phyloP scores from a whole-genome alignment of 2,329 filamentous ascomycete species.

The Colletotrichum sp. region DNA sequence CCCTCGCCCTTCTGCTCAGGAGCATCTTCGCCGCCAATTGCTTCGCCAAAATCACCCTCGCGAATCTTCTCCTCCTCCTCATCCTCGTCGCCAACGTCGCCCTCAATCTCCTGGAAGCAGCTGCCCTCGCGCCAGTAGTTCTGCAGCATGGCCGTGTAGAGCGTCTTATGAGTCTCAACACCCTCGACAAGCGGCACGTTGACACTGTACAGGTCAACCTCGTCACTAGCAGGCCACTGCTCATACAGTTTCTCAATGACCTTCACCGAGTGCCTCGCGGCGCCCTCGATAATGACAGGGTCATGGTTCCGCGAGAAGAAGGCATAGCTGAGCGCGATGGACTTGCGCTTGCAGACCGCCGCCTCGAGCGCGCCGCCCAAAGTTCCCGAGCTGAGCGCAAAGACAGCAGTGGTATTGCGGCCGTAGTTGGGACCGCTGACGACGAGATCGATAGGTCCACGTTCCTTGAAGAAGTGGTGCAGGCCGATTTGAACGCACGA shows the following conservation, averaged over 20 bases:
- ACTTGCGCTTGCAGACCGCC: conserved; percentile 69
- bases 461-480: conserved; percentile 77
- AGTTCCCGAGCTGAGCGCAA: conserved; percentile 79
- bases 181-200: conserved; percentile 87
- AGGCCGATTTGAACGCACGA: conserved; percentile 83
- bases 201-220: conserved; percentile 85
- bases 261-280: conserved; percentile 74
- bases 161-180: conserved; percentile 71
- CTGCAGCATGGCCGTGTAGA: conserved; percentile 88
- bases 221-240: conserved; percentile 71
- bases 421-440: conserved; percentile 85
- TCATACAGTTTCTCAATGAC: conserved; percentile 80
- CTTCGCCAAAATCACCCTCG: conserved; percentile 61
- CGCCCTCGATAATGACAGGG: conserved; percentile 77
- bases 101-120: conserved; percentile 83
- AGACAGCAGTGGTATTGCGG: conserved; percentile 80
- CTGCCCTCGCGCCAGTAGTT: conserved; percentile 88
- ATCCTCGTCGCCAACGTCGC: conserved; percentile 66
- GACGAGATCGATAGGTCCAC: conserved; percentile 76
- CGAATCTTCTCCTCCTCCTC: conserved; percentile 78
- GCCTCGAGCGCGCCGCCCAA: conserved; percentile 80
- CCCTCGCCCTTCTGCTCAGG: conserved; percentile 28
- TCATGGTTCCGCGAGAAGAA: conserved; percentile 90
- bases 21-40: conserved; percentile 25
- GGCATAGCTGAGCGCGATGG: conserved; percentile 88